A percentile compares a stretch with the other conserved stretches of the same genome.
Conservation (phyloP, 345 rosid genomes). For the Salix caprea region DNA sequence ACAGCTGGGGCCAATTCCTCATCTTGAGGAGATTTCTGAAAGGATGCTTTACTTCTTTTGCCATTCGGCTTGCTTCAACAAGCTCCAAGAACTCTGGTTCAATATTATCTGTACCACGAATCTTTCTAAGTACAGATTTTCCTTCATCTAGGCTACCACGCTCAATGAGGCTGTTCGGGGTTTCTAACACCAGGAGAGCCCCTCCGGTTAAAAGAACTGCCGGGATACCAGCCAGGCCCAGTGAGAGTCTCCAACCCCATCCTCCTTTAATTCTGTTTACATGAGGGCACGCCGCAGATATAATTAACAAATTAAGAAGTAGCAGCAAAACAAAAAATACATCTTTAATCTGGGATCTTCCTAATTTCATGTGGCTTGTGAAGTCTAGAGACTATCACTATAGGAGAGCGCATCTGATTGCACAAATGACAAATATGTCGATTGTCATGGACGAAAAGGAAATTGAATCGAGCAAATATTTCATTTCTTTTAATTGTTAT, state of each 20-base stretch:
- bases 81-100: conserved; percentile 84
- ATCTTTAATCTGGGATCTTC: neutral
- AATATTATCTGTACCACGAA: conserved; percentile 75
- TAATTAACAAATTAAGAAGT: neutral
- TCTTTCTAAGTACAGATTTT: conserved; percentile 66
- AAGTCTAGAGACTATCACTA: neutral
- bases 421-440: neutral
- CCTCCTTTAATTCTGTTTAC: conserved; percentile 60
- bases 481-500: neutral
- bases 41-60: conserved; percentile 85
- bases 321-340: neutral
- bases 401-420: neutral
- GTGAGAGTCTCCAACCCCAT: conserved; percentile 94
- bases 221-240: conserved; percentile 87
- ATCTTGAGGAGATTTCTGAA: conserved; percentile 72
- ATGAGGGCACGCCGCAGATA: neutral
- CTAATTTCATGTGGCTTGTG: neutral
- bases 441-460: neutral
- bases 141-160: conserved; percentile 87
- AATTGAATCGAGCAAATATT: neutral
- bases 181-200: conserved; percentile 71
- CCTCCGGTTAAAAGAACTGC: conserved; percentile 74
- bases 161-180: conserved; percentile 88
- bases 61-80: conserved; percentile 83
- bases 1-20: conserved; percentile 69